Percentiles rank a stretch among this genome's conserved stretches.
These are phyloP conservation scores for Lycium ferocissimum DNA, from an alignment of 257 asterid species.

Conservation along the genomic window DNA sequence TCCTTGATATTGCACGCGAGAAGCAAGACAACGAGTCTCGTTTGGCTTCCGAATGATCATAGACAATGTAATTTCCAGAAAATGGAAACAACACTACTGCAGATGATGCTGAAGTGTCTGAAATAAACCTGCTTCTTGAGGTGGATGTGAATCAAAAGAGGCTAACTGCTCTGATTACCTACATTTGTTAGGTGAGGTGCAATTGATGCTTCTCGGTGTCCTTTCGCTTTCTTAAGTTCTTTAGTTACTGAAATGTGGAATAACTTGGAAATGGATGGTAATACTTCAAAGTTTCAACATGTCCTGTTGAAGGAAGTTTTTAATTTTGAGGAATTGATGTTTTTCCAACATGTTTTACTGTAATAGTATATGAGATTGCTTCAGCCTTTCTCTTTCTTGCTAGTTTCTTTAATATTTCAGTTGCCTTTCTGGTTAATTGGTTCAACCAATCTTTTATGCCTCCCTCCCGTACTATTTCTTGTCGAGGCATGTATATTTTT, in stretches of 20 bases:
- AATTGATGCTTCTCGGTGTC: background rate
- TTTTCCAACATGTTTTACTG: background rate
- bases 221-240: background rate
- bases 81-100: background rate
- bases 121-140: background rate
- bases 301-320: background rate
- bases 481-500: background rate
- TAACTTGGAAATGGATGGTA: background rate
- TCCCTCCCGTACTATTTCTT: background rate
- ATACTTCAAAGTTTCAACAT: background rate
- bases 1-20: conserved; percentile 58
- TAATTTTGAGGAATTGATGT: background rate
- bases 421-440: background rate
- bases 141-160: background rate
- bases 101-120: conserved; percentile 19
- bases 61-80: background rate
- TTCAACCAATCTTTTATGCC: background rate
- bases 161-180: background rate
- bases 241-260: conserved; percentile 8
- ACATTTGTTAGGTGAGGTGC: background rate
- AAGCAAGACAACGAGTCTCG: background rate
- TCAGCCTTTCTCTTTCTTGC: background rate
- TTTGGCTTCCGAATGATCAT: background rate
- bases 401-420: background rate
- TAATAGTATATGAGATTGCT: conserved; percentile 11